These are phyloP conservation scores for Kluyveromyces dobzhanskii DNA, from an alignment of 805 yeast genomes.

Conservation along the genomic window DNA sequence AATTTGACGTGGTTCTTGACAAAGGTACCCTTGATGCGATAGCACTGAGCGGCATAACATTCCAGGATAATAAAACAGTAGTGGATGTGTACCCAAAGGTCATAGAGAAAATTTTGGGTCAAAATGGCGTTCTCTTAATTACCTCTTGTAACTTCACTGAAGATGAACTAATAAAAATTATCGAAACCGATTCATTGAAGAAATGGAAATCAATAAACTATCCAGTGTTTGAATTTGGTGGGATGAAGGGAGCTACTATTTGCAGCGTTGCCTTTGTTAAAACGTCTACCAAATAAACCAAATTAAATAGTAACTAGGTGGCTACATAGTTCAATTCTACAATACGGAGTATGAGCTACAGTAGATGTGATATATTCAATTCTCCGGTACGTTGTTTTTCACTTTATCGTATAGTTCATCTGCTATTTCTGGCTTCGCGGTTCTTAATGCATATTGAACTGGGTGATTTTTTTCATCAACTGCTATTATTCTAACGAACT, in stretches of 20 bases:
- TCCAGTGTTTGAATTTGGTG: conserved; percentile 85
- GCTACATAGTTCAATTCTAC: too few relatives aligned
- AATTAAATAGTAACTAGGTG: too few relatives aligned
- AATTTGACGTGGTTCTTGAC: conserved; percentile 73
- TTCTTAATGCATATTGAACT: conserved; percentile 73
- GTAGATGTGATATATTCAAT: not conserved
- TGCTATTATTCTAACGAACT: conserved; percentile 69
- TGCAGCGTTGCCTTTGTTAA: conserved; percentile 75
- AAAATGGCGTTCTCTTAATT: conserved; percentile 55
- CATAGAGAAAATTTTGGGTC: conserved; percentile 47
- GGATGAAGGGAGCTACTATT: conserved; percentile 78
- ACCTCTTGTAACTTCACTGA: conserved; percentile 95
- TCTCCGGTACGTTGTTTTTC: conserved; percentile 7
- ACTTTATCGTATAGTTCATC: conserved; percentile 43
- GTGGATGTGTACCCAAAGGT: conserved; percentile 55
- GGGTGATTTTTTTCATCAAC: conserved; percentile 59
- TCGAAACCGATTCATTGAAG: conserved; percentile 39
- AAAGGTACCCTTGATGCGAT: conserved; percentile 98
- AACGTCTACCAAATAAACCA: conserved; percentile 4
- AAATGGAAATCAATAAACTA: conserved; percentile 64
- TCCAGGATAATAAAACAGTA: conserved; percentile 38
- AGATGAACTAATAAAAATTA: conserved; percentile 52
- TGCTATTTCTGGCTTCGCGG: conserved; percentile 54
- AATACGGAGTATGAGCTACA: too few relatives aligned
- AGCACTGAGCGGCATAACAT: conserved; percentile 61